A percentile compares a stretch with the other conserved stretches of the same genome.
Evolutionary conservation across 345 rosid genomes (phyloP).

Genomic region (Zanthoxylum bungeanum): DNA sequence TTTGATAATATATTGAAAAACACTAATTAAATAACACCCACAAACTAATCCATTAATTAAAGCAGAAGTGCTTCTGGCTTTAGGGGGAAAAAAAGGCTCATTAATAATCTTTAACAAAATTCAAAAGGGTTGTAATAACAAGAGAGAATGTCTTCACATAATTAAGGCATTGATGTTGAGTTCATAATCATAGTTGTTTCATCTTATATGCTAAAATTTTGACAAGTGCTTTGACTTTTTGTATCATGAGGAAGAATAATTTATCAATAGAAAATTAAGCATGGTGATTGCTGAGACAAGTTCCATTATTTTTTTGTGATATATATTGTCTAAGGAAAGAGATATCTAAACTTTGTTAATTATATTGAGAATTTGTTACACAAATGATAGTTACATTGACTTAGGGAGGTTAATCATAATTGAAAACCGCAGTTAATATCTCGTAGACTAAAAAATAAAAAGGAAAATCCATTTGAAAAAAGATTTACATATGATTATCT

Average conservation of each 20-base stretch:
- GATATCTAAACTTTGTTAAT: too few relatives aligned
- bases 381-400: too few relatives aligned
- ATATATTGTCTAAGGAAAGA: too few relatives aligned
- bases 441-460: too few relatives aligned
- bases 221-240: slow-evolving; percentile 14
- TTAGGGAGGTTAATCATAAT: too few relatives aligned
- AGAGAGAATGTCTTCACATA: slow-evolving; percentile 1
- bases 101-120: not conserved
- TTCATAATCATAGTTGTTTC: slow-evolving; percentile 16
- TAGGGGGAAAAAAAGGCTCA: not conserved
- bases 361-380: too few relatives aligned
- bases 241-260: not conserved
- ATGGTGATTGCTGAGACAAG: not conserved
- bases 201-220: not conserved
- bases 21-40: too few relatives aligned
- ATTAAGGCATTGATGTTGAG: slow-evolving; percentile 12
- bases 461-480: too few relatives aligned
- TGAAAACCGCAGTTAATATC: too few relatives aligned
- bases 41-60: too few relatives aligned
- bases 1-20: too few relatives aligned
- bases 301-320: not conserved
- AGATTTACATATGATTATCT: too few relatives aligned
- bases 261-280: not conserved
- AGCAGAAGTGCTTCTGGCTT: slow-evolving; percentile 7
- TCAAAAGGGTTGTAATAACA: slow-evolving; percentile 19